phyloP scores from a whole-genome alignment of 352 stramenopile genomes.

The Pythium sukuiense region DNA sequence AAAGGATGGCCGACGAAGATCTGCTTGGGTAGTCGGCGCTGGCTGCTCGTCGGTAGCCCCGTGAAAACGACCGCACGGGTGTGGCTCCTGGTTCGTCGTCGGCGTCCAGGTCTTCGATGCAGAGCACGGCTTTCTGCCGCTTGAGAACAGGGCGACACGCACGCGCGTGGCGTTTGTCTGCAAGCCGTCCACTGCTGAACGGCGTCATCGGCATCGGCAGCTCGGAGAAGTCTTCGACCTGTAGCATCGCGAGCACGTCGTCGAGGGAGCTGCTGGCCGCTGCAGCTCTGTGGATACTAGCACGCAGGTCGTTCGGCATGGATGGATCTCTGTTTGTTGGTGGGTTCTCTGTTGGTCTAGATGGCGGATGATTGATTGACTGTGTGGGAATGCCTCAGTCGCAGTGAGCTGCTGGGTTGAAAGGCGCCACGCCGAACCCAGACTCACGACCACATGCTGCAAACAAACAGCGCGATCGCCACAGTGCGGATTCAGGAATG shows the following conservation, averaged over 20 bases:
- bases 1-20: too few relatives aligned
- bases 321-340: not conserved
- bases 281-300: not conserved
- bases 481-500: constrained; percentile 6
- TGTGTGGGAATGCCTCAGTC: too few relatives aligned
- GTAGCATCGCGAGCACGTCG: not conserved
- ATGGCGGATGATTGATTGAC: not conserved
- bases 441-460: too few relatives aligned
- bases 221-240: constrained; percentile 18
- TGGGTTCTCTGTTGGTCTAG: not conserved
- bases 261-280: constrained; percentile 5
- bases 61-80: too few relatives aligned
- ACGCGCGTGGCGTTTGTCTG: not conserved
- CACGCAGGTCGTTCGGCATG: not conserved
- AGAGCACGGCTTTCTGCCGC: constrained; percentile 14
- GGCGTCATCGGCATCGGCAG: not conserved
- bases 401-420: not conserved
- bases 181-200: not conserved
- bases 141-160: constrained; percentile 7
- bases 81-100: too few relatives aligned
- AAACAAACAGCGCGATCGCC: too few relatives aligned
- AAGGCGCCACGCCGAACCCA: not conserved
- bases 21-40: too few relatives aligned
- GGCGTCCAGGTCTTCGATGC: constrained; percentile 11
- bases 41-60: too few relatives aligned